Conservation (phyloP, 345 rosid genomes). For the Eucalyptus sp. region DNA sequence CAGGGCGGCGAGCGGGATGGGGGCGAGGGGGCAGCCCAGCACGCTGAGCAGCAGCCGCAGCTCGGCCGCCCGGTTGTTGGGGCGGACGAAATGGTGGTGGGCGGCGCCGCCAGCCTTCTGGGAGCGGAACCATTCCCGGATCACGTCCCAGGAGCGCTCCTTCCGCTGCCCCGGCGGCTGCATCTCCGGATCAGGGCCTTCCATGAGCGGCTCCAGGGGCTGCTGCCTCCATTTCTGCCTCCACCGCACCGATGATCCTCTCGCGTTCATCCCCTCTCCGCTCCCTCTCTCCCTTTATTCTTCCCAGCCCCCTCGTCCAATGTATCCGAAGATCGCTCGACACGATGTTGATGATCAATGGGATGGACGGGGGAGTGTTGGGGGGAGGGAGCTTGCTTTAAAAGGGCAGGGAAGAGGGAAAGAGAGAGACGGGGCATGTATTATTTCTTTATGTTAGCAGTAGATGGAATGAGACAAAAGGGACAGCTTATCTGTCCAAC, state of each 20-base stretch:
- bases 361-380: neutral
- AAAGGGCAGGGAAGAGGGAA: neutral
- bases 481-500: slow-evolving; percentile 56
- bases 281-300: neutral
- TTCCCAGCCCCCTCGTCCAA: neutral
- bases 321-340: neutral
- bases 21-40: slow-evolving; percentile 89
- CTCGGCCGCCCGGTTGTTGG: slow-evolving; percentile 37
- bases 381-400: neutral
- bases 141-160: slow-evolving; percentile 82
- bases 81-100: neutral
- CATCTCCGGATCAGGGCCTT: slow-evolving; percentile 93
- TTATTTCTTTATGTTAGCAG: neutral
- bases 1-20: slow-evolving; percentile 39
- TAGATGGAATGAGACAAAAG: slow-evolving; percentile 29
- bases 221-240: slow-evolving; percentile 57
- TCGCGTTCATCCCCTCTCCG: neutral
- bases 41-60: slow-evolving; percentile 79
- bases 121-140: slow-evolving; percentile 87
- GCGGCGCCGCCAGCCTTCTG: slow-evolving; percentile 23
- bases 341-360: neutral
- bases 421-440: neutral
- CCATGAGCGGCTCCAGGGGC: slow-evolving; percentile 77
- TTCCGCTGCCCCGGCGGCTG: slow-evolving; percentile 60
- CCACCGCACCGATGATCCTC: slow-evolving; percentile 13